Percentiles rank a stretch among this genome's conserved stretches.
These are phyloP conservation scores for Nidularia pulvinata DNA, from an alignment of 768 basidiomycete genomes.

Conservation along the genomic window DNA sequence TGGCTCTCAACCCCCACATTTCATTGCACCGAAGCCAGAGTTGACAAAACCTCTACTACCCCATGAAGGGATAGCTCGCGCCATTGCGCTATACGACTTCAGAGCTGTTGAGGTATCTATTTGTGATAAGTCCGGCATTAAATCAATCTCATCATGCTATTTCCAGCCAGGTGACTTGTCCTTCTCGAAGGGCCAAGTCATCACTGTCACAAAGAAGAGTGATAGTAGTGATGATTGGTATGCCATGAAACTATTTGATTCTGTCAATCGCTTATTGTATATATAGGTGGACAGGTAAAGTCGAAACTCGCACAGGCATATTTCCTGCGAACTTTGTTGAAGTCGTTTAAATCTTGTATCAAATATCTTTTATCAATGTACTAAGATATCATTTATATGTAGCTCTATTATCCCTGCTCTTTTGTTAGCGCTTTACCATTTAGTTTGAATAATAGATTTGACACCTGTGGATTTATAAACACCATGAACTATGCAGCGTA, in stretches of 20 bases:
- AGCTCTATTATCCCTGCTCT: no score
- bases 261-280: neutral
- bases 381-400: no score
- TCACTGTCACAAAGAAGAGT: conserved; percentile 67
- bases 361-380: no score
- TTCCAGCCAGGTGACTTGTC: conserved; percentile 70
- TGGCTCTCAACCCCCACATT: conserved; percentile 6
- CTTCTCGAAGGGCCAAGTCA: conserved; percentile 76
- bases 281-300: conserved; percentile 77
- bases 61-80: conserved; percentile 65
- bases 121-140: neutral
- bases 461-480: neutral
- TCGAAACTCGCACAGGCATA: conserved; percentile 57
- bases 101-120: conserved; percentile 63
- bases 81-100: conserved; percentile 76
- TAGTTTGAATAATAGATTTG: neutral
- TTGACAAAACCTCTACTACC: conserved; percentile 44
- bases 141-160: conserved; percentile 2
- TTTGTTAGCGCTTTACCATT: no score
- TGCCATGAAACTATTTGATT: neutral
- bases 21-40: conserved; percentile 48
- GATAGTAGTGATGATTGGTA: conserved; percentile 77
- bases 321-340: conserved; percentile 91
- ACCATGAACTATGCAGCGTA: conserved; percentile 12
- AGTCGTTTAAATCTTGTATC: conserved; percentile 23